Conservation (phyloP, 1,284 basidiomycete species). For the Moesziomyces sp. region DNA sequence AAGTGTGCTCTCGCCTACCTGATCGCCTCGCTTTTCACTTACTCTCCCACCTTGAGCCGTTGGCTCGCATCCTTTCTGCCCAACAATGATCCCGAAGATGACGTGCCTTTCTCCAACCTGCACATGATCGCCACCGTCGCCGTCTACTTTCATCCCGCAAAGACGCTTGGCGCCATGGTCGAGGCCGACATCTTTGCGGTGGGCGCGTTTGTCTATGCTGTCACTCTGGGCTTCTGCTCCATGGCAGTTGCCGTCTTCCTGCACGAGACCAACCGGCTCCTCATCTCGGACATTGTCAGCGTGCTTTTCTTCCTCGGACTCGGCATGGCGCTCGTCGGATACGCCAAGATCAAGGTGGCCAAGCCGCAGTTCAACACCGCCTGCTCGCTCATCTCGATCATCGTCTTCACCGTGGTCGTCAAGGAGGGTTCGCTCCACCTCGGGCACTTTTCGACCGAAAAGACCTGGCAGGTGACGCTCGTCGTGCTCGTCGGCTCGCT, state of each 20-base stretch:
- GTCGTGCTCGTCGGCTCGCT: slow-evolving; percentile 81
- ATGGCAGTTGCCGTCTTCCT: slow-evolving; percentile 71
- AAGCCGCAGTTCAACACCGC: slow-evolving; percentile 93
- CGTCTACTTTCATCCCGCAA: slow-evolving; percentile 72
- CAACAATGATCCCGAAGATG: slow-evolving; percentile 53
- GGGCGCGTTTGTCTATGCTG: slow-evolving; percentile 78
- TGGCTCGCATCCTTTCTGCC: slow-evolving; percentile 56
- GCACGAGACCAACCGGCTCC: slow-evolving; percentile 71
- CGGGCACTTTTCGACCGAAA: slow-evolving; percentile 65
- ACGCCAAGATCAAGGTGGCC: slow-evolving; percentile 87
- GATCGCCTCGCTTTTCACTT: slow-evolving; percentile 90
- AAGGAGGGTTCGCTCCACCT: slow-evolving; percentile 86
- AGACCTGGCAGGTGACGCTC: slow-evolving; percentile 69
- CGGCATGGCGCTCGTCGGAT: slow-evolving; percentile 83
- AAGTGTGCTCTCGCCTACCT: slow-evolving; percentile 94
- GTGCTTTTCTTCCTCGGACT: slow-evolving; percentile 77
- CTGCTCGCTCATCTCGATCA: slow-evolving; percentile 66
- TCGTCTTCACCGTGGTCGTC: slow-evolving; percentile 72
- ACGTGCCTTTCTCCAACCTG: slow-evolving; percentile 73
- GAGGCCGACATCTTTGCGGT: slow-evolving; percentile 84
- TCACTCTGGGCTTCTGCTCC: slow-evolving; percentile 79
- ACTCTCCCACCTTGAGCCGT: slow-evolving; percentile 73
- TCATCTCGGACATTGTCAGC: slow-evolving; percentile 66
- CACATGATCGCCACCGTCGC: slow-evolving; percentile 91
- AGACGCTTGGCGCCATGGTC: slow-evolving; percentile 88